Percentiles rank a stretch among this genome's conserved stretches.
These are phyloP conservation scores for Monosporozyma aerobia DNA, from an alignment of 805 yeast species.

Conservation along the genomic window DNA sequence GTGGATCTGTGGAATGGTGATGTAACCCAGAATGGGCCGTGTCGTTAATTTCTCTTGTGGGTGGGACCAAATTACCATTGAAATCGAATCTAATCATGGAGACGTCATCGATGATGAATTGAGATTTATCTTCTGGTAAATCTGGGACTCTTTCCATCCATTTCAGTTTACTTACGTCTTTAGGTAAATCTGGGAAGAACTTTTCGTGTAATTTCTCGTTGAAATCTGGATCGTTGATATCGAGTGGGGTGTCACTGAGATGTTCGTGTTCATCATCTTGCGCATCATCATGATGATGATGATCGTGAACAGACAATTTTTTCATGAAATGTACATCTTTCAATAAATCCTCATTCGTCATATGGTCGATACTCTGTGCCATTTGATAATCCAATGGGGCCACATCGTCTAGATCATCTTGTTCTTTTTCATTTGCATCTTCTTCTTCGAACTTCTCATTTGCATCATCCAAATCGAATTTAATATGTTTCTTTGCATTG, in stretches of 20 bases:
- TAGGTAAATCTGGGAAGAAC: constrained; percentile 84
- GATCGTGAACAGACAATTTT: constrained; percentile 29
- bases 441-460: constrained; percentile 1
- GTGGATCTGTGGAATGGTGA: constrained; percentile 85
- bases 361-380: constrained; percentile 37
- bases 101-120: constrained; percentile 36
- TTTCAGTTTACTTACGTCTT: constrained; percentile 67
- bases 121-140: constrained; percentile 22
- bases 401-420: constrained; percentile 42
- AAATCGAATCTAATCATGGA: constrained; percentile 81
- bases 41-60: constrained; percentile 38
- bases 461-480: neutral
- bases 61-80: constrained; percentile 64
- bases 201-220: constrained; percentile 70
- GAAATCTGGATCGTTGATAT: constrained; percentile 70
- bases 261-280: constrained; percentile 22
- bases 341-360: constrained; percentile 35
- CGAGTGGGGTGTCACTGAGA: constrained; percentile 31
- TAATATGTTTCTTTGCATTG: constrained; percentile 5
- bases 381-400: constrained; percentile 43
- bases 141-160: constrained; percentile 81
- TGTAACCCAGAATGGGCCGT: constrained; percentile 66
- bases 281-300: constrained; percentile 26
- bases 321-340: constrained; percentile 57
- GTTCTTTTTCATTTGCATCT: constrained; percentile 26